These are phyloP conservation scores for Stevia rebaudiana DNA, from an alignment of 140 eudicot genomes.

Conservation along the genomic window DNA sequence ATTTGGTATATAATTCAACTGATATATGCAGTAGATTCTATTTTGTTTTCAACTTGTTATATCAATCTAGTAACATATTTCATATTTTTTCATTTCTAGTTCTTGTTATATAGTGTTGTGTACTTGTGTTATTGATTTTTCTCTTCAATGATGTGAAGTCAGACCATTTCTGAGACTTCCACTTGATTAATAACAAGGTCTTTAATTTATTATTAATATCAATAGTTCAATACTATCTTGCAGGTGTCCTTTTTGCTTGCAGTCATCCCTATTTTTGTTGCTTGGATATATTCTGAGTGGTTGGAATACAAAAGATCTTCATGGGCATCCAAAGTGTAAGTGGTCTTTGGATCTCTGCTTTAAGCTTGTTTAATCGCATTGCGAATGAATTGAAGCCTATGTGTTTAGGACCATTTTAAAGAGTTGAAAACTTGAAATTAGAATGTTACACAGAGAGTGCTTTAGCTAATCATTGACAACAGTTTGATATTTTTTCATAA, in stretches of 20 bases:
- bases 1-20: background rate
- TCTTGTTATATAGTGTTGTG: background rate
- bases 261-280: constrained; percentile 62
- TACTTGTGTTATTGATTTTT: background rate
- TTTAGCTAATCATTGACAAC: background rate
- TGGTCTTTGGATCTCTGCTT: constrained; percentile 1
- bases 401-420: background rate
- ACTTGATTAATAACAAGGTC: background rate
- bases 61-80: background rate
- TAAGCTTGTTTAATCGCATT: background rate
- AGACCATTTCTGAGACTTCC: constrained; percentile 10
- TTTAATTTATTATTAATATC: constrained; percentile 5
- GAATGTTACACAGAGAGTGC: background rate
- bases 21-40: background rate
- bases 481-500: background rate
- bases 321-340: constrained; percentile 65
- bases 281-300: constrained; percentile 91
- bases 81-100: constrained; percentile 1
- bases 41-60: background rate
- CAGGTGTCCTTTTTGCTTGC: constrained; percentile 94
- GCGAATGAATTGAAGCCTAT: background rate
- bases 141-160: background rate
- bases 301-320: constrained; percentile 71
- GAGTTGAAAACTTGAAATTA: constrained; percentile 7
- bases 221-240: background rate